Evolutionary conservation across 202 grass and related monocot species (phyloP).

Genomic region (Zoysia matrella): DNA sequence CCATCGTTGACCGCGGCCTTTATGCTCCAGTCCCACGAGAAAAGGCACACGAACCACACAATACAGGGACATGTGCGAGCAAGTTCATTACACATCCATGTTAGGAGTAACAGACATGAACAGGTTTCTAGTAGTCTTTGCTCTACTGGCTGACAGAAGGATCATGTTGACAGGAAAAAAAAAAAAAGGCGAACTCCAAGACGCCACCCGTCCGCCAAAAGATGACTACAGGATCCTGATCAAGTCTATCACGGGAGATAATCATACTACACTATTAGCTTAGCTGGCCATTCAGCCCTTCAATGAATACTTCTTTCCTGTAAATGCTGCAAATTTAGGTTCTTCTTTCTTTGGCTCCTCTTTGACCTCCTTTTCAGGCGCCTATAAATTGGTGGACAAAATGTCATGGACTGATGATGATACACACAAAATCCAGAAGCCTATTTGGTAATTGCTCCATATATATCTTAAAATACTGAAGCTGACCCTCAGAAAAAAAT

Average conservation of each 20-base stretch:
- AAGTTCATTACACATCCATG: neutral
- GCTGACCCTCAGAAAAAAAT: neutral
- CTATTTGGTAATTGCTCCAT: neutral
- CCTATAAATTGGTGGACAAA: constrained; percentile 51
- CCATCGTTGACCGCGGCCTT: neutral
- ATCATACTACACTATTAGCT: constrained; percentile 15
- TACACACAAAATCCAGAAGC: neutral
- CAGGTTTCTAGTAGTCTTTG: constrained; percentile 18
- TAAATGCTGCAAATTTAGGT: constrained; percentile 74
- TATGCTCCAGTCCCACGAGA: neutral
- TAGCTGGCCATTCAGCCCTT: constrained; percentile 60
- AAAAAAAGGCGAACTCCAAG: no score
- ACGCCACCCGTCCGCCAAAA: no score
- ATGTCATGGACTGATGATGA: neutral
- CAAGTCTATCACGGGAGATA: constrained; percentile 22
- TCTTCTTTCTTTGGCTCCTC: constrained; percentile 82
- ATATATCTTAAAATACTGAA: constrained; percentile 7
- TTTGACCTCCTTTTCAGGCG: constrained; percentile 64
- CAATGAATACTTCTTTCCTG: constrained; percentile 90
- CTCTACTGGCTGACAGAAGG: neutral
- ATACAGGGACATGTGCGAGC: neutral
- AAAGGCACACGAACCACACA: neutral
- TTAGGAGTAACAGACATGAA: neutral
- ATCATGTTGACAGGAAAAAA: no score
- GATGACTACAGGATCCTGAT: neutral